These are phyloP conservation scores for Viola pubescens DNA, from an alignment of 441 rosid genomes.

Conservation along the genomic window DNA sequence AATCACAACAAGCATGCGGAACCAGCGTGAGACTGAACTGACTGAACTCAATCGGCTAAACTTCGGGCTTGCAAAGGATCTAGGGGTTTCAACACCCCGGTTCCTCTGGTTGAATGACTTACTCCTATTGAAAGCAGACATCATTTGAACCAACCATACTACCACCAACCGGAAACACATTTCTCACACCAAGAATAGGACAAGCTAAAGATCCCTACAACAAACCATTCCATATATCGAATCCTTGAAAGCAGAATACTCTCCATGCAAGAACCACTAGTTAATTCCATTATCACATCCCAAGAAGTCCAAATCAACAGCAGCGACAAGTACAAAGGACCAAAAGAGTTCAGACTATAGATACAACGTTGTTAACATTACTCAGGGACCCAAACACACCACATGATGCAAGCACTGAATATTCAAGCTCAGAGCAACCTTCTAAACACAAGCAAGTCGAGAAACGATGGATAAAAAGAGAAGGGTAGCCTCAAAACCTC, in stretches of 20 bases:
- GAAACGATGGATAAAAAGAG: constrained; percentile 9
- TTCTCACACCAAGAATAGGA: constrained; percentile 2
- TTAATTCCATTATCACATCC: constrained; percentile 8
- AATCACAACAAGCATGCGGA: constrained; percentile 35
- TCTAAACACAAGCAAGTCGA: constrained; percentile 14
- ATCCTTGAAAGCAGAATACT: constrained; percentile 13
- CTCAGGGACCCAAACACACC: constrained; percentile 2
- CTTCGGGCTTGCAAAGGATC: constrained; percentile 35
- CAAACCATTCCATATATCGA: not conserved
- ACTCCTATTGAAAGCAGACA: constrained; percentile 50
- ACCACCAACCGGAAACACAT: constrained; percentile 15
- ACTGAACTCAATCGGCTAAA: constrained; percentile 29
- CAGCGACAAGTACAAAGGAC: constrained; percentile 8
- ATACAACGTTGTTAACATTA: not conserved
- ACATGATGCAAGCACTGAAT: constrained; percentile 17
- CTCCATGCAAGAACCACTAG: constrained; percentile 13
- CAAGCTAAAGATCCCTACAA: constrained; percentile 6
- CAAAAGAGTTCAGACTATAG: constrained; percentile 3
- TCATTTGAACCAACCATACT: constrained; percentile 34
- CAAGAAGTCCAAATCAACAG: constrained; percentile 11
- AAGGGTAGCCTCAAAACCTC: constrained; percentile 15
- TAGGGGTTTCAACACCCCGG: constrained; percentile 33
- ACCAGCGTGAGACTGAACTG: constrained; percentile 36
- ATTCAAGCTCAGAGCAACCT: constrained; percentile 10
- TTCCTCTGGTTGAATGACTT: constrained; percentile 54